Conservation (phyloP, 192 early-diverging fungal species). For the Coemansia sp. region DNA sequence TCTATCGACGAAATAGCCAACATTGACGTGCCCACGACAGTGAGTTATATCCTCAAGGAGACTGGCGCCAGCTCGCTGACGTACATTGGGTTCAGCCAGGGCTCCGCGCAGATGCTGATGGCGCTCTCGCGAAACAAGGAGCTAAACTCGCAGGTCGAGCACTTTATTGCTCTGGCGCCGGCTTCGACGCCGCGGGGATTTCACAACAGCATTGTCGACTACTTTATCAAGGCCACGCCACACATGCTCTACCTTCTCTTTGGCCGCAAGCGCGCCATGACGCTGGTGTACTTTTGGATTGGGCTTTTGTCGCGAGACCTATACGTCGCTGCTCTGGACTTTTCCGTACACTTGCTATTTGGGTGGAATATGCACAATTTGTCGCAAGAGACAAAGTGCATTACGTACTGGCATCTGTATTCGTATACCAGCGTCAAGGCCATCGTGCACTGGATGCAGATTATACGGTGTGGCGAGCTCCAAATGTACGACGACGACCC, state of each 20-base stretch:
- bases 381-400: conserved; percentile 69
- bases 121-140: conserved; percentile 72
- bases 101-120: conserved; percentile 85
- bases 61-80: conserved; percentile 79
- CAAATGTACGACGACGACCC: conserved; percentile 94
- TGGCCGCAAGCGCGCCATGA: conserved; percentile 79
- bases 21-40: conserved; percentile 79
- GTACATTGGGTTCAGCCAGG: conserved; percentile 98
- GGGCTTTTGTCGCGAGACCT: conserved; percentile 69
- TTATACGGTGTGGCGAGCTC: conserved; percentile 77
- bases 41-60: conserved; percentile 81
- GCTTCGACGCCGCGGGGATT: conserved; percentile 82
- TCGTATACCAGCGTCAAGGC: conserved; percentile 86
- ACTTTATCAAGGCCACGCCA: conserved; percentile 80
- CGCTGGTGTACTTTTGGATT: conserved; percentile 82
- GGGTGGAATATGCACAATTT: conserved; percentile 73
- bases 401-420: conserved; percentile 83
- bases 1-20: conserved; percentile 88
- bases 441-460: conserved; percentile 96
- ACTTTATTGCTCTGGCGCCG: conserved; percentile 89
- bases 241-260: conserved; percentile 84
- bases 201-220: conserved; percentile 74
- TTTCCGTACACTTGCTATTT: conserved; percentile 72
- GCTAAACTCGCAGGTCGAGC: conserved; percentile 80
- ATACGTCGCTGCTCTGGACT: conserved; percentile 71